Evolutionary conservation across 345 rosid species (phyloP).

Genomic region (Firmiana major): DNA sequence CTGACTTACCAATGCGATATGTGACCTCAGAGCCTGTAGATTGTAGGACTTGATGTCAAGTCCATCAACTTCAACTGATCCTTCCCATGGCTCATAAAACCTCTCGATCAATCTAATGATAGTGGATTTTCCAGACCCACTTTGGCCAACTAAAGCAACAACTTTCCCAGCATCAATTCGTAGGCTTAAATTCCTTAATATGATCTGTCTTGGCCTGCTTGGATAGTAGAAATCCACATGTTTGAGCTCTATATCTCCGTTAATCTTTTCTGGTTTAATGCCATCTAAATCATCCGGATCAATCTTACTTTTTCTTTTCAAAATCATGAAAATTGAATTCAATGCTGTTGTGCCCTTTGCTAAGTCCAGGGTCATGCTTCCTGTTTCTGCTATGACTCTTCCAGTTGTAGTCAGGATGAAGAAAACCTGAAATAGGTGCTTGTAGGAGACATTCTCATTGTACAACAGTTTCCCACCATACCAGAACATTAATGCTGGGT

Average conservation of each 20-base stretch:
- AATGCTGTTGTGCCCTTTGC: slow-evolving; percentile 28
- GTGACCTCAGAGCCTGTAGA: slow-evolving; percentile 21
- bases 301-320: slow-evolving; percentile 28
- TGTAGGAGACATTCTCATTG: neutral
- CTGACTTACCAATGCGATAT: slow-evolving; percentile 25
- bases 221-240: slow-evolving; percentile 33
- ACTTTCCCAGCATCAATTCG: slow-evolving; percentile 28
- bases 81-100: slow-evolving; percentile 29
- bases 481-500: slow-evolving; percentile 26
- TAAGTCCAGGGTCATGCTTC: slow-evolving; percentile 36
- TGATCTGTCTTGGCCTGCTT: slow-evolving; percentile 26
- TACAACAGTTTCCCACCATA: slow-evolving; percentile 32
- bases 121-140: slow-evolving; percentile 33
- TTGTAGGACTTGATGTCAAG: slow-evolving; percentile 24
- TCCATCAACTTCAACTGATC: slow-evolving; percentile 23
- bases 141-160: slow-evolving; percentile 26
- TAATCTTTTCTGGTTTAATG: slow-evolving; percentile 13
- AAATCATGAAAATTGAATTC: slow-evolving; percentile 18
- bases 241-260: slow-evolving; percentile 29
- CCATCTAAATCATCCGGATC: slow-evolving; percentile 25
- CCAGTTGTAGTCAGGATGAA: slow-evolving; percentile 31
- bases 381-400: slow-evolving; percentile 32
- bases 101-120: slow-evolving; percentile 27
- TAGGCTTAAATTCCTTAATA: slow-evolving; percentile 26
- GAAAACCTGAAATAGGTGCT: slow-evolving; percentile 28